Conservation (phyloP, 345 rosid genomes). For the Mercurialis annua region DNA sequence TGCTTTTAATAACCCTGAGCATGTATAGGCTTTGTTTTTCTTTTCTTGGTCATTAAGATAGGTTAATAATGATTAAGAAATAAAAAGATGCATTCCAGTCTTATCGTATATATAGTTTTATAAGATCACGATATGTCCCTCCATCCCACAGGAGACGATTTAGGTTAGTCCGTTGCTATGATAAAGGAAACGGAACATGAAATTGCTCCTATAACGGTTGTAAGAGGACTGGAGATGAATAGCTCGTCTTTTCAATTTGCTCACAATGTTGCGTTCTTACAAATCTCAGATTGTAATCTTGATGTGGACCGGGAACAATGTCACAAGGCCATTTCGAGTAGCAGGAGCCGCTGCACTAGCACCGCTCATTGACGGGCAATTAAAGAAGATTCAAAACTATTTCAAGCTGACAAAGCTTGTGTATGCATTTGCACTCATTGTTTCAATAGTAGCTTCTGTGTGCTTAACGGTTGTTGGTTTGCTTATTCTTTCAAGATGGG, state of each 20-base stretch:
- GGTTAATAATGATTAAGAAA: no score
- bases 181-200: neutral
- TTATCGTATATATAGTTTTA: no score
- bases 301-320: constrained; percentile 45
- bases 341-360: constrained; percentile 44
- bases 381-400: constrained; percentile 35
- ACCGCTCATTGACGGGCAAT: constrained; percentile 32
- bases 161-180: neutral
- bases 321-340: constrained; percentile 41
- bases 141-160: no score
- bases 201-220: no score
- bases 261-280: neutral
- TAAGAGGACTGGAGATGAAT: no score
- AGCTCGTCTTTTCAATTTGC: no score
- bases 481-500: constrained; percentile 40
- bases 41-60: no score
- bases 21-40: no score
- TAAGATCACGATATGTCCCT: no score
- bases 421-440: constrained; percentile 38
- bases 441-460: constrained; percentile 24
- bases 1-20: no score
- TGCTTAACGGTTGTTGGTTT: constrained; percentile 27
- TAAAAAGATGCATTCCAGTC: no score
- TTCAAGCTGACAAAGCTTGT: constrained; percentile 28
- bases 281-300: constrained; percentile 35